Base-by-base conservation (phyloP, 1,139 yeast genomes). In the Hansenula anomala region DNA sequence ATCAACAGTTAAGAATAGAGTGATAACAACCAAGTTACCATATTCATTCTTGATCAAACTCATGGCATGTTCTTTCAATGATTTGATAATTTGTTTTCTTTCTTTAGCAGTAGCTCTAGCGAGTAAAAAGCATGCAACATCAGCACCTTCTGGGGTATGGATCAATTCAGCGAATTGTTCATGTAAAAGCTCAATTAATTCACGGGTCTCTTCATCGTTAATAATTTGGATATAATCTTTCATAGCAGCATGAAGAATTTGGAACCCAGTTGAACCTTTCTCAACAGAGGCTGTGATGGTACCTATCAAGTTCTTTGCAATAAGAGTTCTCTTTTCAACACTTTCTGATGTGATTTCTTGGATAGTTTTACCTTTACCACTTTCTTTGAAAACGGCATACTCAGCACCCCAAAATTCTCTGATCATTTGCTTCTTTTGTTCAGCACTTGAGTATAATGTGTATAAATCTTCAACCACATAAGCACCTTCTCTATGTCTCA, bases 401-500 rank as follows among this genome's bases (percentile, higher is more conserved):
- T 88, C 95, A n/a, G 96, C 77, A 39, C 97, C 97, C 87, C 95
- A 92, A 59, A 92, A 92, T 63, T 92, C 97, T 61, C 95, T 79
- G 48, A 92, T 78, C 82, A 92, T 89, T 64, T 88, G 96, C 39
- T 78, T 77, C 62, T 78, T 86, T 64, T 92, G 97, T 46, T 81
- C 87, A 32, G 83, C 75, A 23, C 89, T 79, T 6, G 96, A 78
- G 61, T 90, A 92, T 48, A 89, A 78, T 23, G 89, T 87, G 60
- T 73, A 92, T 54, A 89, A 73, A 69, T 92, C 98, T 66, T 92
- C 97, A 48, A 90, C 90, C 30, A 92, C 97, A 56, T 92, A 89
- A n/a, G 97, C 97, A 65, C 97, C 98, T 71, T 92, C 97, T 66
- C 84, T 83, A 64, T 92, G 97, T 71, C 95, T 81, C 94, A 92